These are phyloP conservation scores for Zygoascus hellenicus DNA, from an alignment of 1,139 yeast genomes.

Conservation along the genomic window DNA sequence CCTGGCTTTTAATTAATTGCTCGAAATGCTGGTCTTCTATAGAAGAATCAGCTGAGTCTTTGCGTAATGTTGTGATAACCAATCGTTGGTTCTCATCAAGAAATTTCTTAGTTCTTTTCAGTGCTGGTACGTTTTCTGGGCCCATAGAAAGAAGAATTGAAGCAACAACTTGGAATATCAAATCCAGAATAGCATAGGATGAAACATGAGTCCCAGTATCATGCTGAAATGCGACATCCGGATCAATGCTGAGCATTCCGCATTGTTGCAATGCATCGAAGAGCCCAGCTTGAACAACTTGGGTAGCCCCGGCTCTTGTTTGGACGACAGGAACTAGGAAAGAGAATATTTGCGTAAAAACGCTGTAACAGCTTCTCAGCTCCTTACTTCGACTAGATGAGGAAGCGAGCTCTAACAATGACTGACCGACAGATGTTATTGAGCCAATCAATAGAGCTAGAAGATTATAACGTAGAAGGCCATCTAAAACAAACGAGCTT, in stretches of 20 bases:
- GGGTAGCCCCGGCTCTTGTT: constrained; percentile 69
- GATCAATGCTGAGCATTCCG: constrained; percentile 46
- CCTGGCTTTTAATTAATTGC: constrained; percentile 48
- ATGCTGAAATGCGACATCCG: constrained; percentile 3
- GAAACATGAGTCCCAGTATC: constrained; percentile 12
- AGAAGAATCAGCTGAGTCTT: constrained; percentile 40
- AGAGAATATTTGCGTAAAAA: constrained; percentile 65
- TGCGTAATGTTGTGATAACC: constrained; percentile 62
- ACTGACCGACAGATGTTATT: constrained; percentile 61
- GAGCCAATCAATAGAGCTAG: constrained; percentile 60
- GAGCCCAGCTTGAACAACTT: constrained; percentile 47
- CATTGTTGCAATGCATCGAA: constrained; percentile 28
- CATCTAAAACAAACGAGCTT: constrained; percentile 54
- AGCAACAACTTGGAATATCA: constrained; percentile 66
- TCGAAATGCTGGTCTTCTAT: constrained; percentile 16
- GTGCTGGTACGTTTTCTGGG: constrained; percentile 63
- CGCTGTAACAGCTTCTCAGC: constrained; percentile 63
- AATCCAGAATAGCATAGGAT: constrained; percentile 65
- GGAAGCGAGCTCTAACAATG: constrained; percentile 35
- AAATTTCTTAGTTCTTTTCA: constrained; percentile 49
- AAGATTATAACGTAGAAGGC: constrained; percentile 60
- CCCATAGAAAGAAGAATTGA: constrained; percentile 74
- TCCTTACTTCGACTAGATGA: constrained; percentile 16
- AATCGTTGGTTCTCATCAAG: constrained; percentile 51
- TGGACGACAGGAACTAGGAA: constrained; percentile 71